phyloP scores from a whole-genome alignment of 768 basidiomycete species.

The Lactifluus piperatus region DNA sequence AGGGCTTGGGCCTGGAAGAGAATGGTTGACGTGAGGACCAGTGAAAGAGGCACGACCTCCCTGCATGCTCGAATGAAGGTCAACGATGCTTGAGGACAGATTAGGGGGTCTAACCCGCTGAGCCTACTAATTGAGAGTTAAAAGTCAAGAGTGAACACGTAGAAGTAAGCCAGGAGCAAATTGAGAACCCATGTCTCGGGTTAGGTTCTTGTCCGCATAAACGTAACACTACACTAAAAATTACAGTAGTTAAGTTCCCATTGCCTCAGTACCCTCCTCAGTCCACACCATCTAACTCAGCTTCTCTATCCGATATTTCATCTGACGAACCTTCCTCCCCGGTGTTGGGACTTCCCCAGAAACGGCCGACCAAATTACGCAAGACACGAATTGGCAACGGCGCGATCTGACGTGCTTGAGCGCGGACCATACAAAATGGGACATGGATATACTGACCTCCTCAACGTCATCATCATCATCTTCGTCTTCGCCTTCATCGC shows the following conservation, averaged over 20 bases:
- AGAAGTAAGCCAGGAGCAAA: too few species aligned
- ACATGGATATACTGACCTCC: slow-evolving; percentile 3
- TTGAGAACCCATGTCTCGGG: slow-evolving; percentile 5
- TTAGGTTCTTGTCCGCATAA: background rate
- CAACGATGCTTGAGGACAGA: background rate
- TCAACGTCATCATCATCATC: slow-evolving; percentile 16
- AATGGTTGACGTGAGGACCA: slow-evolving; percentile 5
- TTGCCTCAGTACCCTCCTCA: background rate
- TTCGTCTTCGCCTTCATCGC: background rate
- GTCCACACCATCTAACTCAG: slow-evolving; percentile 14
- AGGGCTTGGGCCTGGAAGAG: slow-evolving; percentile 14
- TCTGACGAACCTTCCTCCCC: slow-evolving; percentile 15
- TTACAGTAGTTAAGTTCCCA: background rate
- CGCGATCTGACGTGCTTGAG: slow-evolving; percentile 8
- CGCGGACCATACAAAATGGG: background rate
- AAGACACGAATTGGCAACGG: slow-evolving; percentile 18
- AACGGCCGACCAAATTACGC: slow-evolving; percentile 17
- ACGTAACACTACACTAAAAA: background rate
- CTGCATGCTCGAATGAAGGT: slow-evolving; percentile 6
- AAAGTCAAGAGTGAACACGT: background rate
- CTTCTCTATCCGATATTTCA: background rate
- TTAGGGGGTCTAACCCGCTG: background rate
- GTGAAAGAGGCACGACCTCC: slow-evolving; percentile 14
- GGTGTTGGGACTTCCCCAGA: slow-evolving; percentile 10
- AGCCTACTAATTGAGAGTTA: background rate